Base-by-base conservation (phyloP, 495 filamentous ascomycete genomes). In the Podospora sp. region DNA sequence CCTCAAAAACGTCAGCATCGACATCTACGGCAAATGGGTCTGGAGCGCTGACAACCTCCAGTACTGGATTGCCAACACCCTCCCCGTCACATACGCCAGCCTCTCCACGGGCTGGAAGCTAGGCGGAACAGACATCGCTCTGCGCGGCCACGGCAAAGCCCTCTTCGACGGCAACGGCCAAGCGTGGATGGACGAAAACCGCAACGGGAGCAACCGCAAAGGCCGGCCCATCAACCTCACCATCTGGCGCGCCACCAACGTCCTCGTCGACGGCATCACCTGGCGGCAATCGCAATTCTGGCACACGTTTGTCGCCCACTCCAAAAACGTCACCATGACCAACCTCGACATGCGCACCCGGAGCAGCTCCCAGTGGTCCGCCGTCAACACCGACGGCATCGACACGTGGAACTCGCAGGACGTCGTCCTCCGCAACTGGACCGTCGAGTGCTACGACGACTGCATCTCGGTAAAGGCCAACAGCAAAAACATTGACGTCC, bases 401-500 rank as follows among this genome's bases (percentile, higher is more conserved):
- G 76, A 81, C 40, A 80, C 78, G 33, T 80, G 78, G 78, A 80
- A 80, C 70, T 80, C 79, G 25, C 73, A 72, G 50, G 75, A 80
- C 52, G 65, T 81, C 14, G 69, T 63, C 20, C 77, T 81, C 26
- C 65, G 63, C 14, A 79, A 81, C 70, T 81, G 79, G 79, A 81
- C 77, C 0, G 79, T 81, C 22, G 75, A 71, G 27, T 80, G 78
- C 36, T 75, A 75, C 21, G 79, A 81, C 71, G 88, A 90, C 73
- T 88, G 88, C 29, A 78, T 90, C 51, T 74, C 87, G 8, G 80
- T 90, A 68, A 87, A 85, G 18, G 88, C 86, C 56, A 85, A 89
- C 71, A 87, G 86, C 60, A 81, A 85, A 65, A 87, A 89, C 67
- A 67, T 82, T 55, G 65, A 76, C 29, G 76, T 78, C 24, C 67